Conservation (phyloP, 2,329 filamentous ascomycete genomes). For the Aspergillus sp. region DNA sequence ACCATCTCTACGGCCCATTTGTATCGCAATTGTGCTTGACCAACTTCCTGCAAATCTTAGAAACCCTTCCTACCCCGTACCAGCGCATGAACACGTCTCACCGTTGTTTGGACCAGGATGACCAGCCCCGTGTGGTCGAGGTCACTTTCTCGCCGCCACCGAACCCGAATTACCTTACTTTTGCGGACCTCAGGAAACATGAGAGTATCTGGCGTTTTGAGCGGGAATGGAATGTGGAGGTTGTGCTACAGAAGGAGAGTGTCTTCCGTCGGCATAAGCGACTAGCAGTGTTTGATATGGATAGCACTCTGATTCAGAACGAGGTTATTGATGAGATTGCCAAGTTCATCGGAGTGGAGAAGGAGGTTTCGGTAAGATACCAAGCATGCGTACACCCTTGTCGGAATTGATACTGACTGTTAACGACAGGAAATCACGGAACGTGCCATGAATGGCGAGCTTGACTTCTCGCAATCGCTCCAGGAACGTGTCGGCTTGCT, state of each 20-base stretch:
- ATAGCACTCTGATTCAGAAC: slow-evolving; percentile 92
- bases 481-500: slow-evolving; percentile 73
- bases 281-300: slow-evolving; percentile 96
- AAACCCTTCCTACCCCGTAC: slow-evolving; percentile 44
- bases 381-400: neutral
- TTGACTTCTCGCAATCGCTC: slow-evolving; percentile 83
- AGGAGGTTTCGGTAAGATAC: slow-evolving; percentile 59
- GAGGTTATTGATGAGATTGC: slow-evolving; percentile 97
- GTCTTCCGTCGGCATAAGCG: slow-evolving; percentile 74
- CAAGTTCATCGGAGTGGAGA: slow-evolving; percentile 71
- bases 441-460: slow-evolving; percentile 90
- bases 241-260: slow-evolving; percentile 66
- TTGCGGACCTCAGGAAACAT: slow-evolving; percentile 68
- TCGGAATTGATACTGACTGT: slow-evolving; percentile 4
- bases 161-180: slow-evolving; percentile 42
- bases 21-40: slow-evolving; percentile 51
- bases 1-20: slow-evolving; percentile 50
- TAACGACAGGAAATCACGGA: slow-evolving; percentile 65
- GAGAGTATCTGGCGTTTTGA: slow-evolving; percentile 79
- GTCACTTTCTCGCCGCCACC: slow-evolving; percentile 46
- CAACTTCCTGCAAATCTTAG: slow-evolving; percentile 49
- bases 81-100: slow-evolving; percentile 43
- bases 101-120: slow-evolving; percentile 42
- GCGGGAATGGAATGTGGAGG: slow-evolving; percentile 81
- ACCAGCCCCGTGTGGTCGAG: slow-evolving; percentile 47